Base-by-base conservation (phyloP, 2,329 filamentous ascomycete species). In the Curvularia spicifera region DNA sequence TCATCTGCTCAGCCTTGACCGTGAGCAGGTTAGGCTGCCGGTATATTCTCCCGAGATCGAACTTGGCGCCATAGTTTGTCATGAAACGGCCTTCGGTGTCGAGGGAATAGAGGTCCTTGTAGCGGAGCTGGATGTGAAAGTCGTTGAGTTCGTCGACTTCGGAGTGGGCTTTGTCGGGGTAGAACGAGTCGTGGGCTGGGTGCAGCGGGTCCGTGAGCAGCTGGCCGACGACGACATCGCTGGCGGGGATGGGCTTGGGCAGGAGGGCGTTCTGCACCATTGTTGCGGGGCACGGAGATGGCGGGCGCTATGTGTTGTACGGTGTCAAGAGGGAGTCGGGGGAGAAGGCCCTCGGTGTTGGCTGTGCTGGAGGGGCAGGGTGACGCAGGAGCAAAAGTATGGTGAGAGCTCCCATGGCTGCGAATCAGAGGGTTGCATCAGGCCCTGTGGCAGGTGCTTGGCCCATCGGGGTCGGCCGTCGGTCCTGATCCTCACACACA, bases 91-190 rank as follows among this genome's bases (percentile, higher is more conserved):
- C 74, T 56, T 77, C 73, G 28, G 65, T 61, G 56, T 77, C 74
- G 56, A 76, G 66, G 29, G 72, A 73, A 64, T 76, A 77, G 42
- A 77, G 43, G 31, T 77, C 74, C 49, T 72, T 74, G 69, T 77
- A 77, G 28, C 74, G 73, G 29, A 76, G 70, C 57, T 77, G 72
- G 54, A 77, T 77, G 63, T 76, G 72, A 63, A 73, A 76, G 63
- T 77, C 73, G 51, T 77, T 77, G 60, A 77, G 69, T 28, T 74
- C 72, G 62, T 77, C 74, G 62, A 77, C 60, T 40, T 69, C 65
- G 33, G 65, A 69, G 56, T 74, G 71, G 20, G 73, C 71, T n/a
- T 58, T 54, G 52, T 71, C 65, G 18, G 72, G 74, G 55, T 73
- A 75, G 66, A 76, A 77, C 59, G 71, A 66, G 45, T 76, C 73